phyloP scores from a whole-genome alignment of 1,284 basidiomycete species.

The Sanghuangporus baumii region DNA sequence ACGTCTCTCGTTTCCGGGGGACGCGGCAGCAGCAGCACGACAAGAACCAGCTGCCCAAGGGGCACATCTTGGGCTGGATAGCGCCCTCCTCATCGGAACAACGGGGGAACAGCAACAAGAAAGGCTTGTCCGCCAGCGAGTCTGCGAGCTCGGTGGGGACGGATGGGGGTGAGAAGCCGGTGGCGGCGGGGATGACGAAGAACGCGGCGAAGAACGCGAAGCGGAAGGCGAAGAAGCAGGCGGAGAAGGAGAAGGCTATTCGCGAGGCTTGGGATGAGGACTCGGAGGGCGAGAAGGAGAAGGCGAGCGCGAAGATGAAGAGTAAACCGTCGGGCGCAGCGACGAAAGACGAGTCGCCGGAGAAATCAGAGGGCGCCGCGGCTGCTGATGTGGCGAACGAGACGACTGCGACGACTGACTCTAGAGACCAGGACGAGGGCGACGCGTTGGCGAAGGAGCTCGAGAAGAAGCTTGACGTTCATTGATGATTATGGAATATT shows the following conservation, averaged over 20 bases:
- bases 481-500: constrained; percentile 23
- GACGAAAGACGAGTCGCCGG: background rate
- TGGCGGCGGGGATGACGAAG: constrained; percentile 31
- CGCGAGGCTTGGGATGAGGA: constrained; percentile 71
- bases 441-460: constrained; percentile 38
- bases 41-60: constrained; percentile 55
- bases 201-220: constrained; percentile 48
- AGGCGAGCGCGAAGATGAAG: constrained; percentile 18
- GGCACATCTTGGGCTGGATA: constrained; percentile 74
- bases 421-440: constrained; percentile 19
- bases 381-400: background rate
- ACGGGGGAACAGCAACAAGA: constrained; percentile 22
- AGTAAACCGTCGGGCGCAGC: background rate
- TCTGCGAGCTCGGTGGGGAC: constrained; percentile 13
- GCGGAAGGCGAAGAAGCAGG: constrained; percentile 76
- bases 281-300: constrained; percentile 51
- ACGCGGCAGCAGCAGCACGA: constrained; percentile 72
- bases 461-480: constrained; percentile 36
- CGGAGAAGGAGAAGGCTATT: constrained; percentile 47
- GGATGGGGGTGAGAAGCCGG: constrained; percentile 22
- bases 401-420: background rate
- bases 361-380: constrained; percentile 16
- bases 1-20: constrained; percentile 79
- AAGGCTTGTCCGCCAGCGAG: constrained; percentile 24
- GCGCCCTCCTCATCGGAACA: constrained; percentile 46